Evolutionary conservation across 768 basidiomycete genomes (phyloP).

Genomic region (Mycena crocata): DNA sequence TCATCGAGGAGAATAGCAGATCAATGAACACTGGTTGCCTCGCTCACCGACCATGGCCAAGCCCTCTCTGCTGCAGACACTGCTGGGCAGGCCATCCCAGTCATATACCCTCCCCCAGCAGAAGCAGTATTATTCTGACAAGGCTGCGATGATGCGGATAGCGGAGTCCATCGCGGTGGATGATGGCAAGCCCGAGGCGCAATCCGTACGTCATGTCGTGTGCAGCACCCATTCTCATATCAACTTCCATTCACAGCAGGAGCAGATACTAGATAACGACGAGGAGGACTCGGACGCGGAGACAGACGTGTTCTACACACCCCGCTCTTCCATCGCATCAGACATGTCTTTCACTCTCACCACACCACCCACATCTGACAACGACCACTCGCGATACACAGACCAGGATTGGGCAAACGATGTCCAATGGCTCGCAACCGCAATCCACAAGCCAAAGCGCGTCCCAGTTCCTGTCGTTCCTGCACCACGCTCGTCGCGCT

Average conservation of each 20-base stretch:
- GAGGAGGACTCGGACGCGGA: constrained; percentile 24
- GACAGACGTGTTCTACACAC: constrained; percentile 34
- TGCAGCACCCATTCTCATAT: not conserved
- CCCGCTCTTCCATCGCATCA: constrained; percentile 26
- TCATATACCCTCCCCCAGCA: too few relatives aligned
- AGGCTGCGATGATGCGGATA: too few relatives aligned
- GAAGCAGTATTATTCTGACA: too few relatives aligned
- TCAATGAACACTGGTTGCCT: too few relatives aligned
- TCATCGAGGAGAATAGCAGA: too few relatives aligned
- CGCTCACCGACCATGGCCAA: too few relatives aligned
- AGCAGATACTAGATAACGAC: too few relatives aligned
- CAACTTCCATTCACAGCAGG: constrained; percentile 28
- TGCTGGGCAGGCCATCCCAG: too few relatives aligned
- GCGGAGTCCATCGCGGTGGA: too few relatives aligned
- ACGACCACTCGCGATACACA: constrained; percentile 46
- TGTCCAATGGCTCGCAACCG: constrained; percentile 68
- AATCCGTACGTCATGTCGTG: constrained; percentile 34
- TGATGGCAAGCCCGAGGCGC: too few relatives aligned
- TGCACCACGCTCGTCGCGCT: constrained; percentile 17
- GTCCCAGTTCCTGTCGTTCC: constrained; percentile 37
- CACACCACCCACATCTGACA: constrained; percentile 29
- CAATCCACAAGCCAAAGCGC: constrained; percentile 26
- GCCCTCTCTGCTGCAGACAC: too few relatives aligned
- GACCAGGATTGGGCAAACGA: constrained; percentile 78
- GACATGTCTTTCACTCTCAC: constrained; percentile 35